phyloP scores from a whole-genome alignment of 257 asterid genomes.

The Anisodus tanguticus region DNA sequence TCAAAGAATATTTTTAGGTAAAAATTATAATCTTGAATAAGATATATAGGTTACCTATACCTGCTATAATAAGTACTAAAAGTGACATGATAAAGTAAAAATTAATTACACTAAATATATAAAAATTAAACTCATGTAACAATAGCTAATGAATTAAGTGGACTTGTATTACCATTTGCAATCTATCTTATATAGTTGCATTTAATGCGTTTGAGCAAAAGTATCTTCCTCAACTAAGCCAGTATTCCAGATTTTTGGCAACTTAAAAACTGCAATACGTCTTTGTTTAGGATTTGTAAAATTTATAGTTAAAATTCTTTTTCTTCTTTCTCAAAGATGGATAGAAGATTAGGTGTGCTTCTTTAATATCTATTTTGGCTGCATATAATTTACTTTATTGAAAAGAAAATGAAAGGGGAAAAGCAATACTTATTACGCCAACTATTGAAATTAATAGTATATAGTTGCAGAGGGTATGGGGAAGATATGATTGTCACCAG shows the following conservation, averaged over 20 bases:
- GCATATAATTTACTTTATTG: background rate
- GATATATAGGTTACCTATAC: too few species aligned
- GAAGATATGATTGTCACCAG: background rate
- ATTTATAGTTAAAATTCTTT: background rate
- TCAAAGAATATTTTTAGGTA: too few species aligned
- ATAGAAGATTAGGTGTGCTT: background rate
- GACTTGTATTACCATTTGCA: background rate
- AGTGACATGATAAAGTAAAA: background rate
- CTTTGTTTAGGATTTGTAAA: background rate
- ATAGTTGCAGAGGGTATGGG: background rate
- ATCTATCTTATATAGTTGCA: background rate
- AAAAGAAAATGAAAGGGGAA: conserved; percentile 10
- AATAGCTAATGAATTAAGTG: background rate
- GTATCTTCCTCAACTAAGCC: background rate
- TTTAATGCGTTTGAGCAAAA: background rate
- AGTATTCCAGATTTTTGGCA: background rate
- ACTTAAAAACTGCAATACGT: background rate
- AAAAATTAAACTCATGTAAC: background rate
- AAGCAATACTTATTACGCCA: background rate
- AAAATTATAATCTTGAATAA: too few species aligned
- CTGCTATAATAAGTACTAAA: too few species aligned
- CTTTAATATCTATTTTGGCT: conserved; percentile 3
- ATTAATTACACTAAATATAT: background rate
- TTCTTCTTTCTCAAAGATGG: background rate
- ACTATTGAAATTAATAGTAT: conserved; percentile 15